A percentile compares a stretch with the other conserved stretches of the same genome.
Evolutionary conservation across 2,329 filamentous ascomycete species (phyloP).

Genomic region (Ophidiomyces ophidiicola): DNA sequence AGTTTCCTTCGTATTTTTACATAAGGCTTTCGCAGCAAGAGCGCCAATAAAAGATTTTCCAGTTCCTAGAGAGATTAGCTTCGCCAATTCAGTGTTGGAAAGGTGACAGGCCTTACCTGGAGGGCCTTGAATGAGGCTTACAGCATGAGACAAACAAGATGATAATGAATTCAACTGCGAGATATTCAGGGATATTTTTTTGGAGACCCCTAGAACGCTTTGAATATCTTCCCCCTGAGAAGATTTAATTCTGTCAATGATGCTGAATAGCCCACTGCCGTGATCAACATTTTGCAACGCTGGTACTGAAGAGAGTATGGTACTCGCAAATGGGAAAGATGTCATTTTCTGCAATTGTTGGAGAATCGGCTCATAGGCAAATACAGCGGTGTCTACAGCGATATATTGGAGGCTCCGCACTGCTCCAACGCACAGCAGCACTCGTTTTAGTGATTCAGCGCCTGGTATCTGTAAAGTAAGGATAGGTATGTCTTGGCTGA

Average conservation of each 20-base stretch:
- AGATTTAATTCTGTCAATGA: background rate
- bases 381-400: constrained; percentile 54
- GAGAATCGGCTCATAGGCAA: constrained; percentile 56
- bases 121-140: constrained; percentile 57
- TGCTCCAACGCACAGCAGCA: too few relatives aligned
- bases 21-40: constrained; percentile 45
- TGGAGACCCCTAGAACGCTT: constrained; percentile 18
- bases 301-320: constrained; percentile 28
- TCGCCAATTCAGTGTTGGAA: constrained; percentile 37
- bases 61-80: too few relatives aligned
- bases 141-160: constrained; percentile 37
- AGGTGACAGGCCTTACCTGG: constrained; percentile 43
- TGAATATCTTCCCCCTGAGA: background rate
- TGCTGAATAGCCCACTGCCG: background rate
- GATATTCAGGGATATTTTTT: constrained; percentile 33
- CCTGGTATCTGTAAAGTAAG: background rate
- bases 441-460: background rate
- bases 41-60: constrained; percentile 65
- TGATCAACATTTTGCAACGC: background rate
- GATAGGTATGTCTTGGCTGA: background rate
- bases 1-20: constrained; percentile 37
- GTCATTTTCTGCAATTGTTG: constrained; percentile 44
- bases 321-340: constrained; percentile 43
- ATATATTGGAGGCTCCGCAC: too few relatives aligned
- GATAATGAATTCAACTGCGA: constrained; percentile 47